Evolutionary conservation across 179 eudicot species (phyloP).

Genomic region (Silene coronaria): DNA sequence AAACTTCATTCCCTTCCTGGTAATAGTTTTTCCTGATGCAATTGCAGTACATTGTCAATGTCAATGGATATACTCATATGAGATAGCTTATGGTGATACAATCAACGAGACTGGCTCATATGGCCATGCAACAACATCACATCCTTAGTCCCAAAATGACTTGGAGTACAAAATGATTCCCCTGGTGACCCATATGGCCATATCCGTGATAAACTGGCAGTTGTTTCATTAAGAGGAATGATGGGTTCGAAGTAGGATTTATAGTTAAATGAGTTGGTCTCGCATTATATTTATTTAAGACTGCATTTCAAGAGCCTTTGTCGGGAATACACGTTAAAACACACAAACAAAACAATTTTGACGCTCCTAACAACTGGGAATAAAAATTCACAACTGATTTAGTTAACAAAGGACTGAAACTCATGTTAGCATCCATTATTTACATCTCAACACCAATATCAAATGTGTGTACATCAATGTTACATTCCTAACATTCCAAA

Average conservation of each 20-base stretch:
- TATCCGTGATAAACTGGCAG: too few species aligned
- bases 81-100: background rate
- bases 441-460: background rate
- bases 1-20: conserved; percentile 69
- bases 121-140: too few species aligned
- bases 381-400: background rate
- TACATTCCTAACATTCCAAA: background rate
- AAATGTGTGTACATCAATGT: background rate
- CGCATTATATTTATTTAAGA: too few species aligned
- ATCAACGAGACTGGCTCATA: too few species aligned
- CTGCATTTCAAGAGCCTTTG: too few species aligned
- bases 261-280: too few species aligned
- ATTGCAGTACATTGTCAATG: background rate
- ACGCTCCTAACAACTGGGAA: background rate
- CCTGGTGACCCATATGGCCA: too few species aligned
- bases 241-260: too few species aligned
- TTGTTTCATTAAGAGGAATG: too few species aligned
- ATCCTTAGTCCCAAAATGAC: too few species aligned
- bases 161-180: too few species aligned
- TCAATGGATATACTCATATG: background rate
- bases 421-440: background rate
- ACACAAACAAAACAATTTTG: background rate
- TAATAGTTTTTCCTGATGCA: conserved; percentile 70
- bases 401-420: background rate
- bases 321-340: conserved; percentile 4